Evolutionary conservation across 2,329 filamentous ascomycete species (phyloP).

Genomic region (Paecilomyces dactylethromorphus): DNA sequence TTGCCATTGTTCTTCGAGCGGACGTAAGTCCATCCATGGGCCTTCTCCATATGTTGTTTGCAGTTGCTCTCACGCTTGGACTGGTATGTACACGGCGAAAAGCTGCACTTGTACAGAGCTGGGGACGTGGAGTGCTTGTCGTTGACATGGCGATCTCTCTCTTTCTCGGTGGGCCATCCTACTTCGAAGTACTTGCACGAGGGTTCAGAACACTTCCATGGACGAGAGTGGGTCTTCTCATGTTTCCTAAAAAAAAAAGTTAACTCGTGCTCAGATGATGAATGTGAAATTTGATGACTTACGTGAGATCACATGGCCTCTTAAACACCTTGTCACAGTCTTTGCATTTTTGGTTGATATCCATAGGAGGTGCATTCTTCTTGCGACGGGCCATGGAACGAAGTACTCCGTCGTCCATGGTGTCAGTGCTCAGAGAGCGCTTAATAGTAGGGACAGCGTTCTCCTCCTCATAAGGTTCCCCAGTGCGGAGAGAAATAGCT

Average conservation of each 20-base stretch:
- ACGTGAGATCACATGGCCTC: constrained; percentile 87
- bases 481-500: constrained; percentile 69
- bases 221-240: constrained; percentile 93
- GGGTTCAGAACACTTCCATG: constrained; percentile 80
- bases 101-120: constrained; percentile 76
- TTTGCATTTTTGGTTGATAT: constrained; percentile 73
- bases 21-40: constrained; percentile 83
- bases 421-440: constrained; percentile 48
- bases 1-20: constrained; percentile 89
- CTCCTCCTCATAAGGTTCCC: constrained; percentile 51
- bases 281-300: constrained; percentile 10
- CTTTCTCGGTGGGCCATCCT: constrained; percentile 97
- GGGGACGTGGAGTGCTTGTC: constrained; percentile 86
- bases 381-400: constrained; percentile 94
- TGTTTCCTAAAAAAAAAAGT: constrained; percentile 57
- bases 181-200: constrained; percentile 85
- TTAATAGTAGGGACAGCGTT: constrained; percentile 40
- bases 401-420: constrained; percentile 71
- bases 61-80: constrained; percentile 95
- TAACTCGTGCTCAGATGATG: constrained; percentile 3
- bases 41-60: constrained; percentile 99
- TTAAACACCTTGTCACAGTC: constrained; percentile 92
- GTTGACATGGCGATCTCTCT: constrained; percentile 90
- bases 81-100: constrained; percentile 78
- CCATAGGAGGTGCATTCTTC: constrained; percentile 82